Evolutionary conservation across 257 asterid genomes (phyloP), one percentile per base, ranked within the genome.

Genomic region (Fraxinus pennsylvanica): DNA sequence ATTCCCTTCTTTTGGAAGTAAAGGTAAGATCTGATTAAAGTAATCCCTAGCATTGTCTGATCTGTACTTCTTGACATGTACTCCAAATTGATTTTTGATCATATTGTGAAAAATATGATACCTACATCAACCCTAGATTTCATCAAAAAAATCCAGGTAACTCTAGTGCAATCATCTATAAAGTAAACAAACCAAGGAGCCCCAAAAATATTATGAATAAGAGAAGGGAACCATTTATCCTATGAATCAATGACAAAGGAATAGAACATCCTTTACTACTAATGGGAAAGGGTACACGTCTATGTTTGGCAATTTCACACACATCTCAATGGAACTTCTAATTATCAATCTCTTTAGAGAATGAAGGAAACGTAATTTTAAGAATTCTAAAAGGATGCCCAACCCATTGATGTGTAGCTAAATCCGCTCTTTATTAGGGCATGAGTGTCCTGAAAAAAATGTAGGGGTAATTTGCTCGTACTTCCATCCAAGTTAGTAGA

Each of bases 251-350:
- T 15, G 4, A n/a, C 2, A 68, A 39, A 66, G 43, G 74, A 21
- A 13, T 5, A 2, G 12, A 38, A 22, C 17, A 17, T 29, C 41
- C 68, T 10, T 41, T 67, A 67, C 25, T 36, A 17, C 65, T 67
- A 1, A 41, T 12, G 5, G 74, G 41, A 39, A 76, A 76, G 10
- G 36, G n/a, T 5, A 33, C 59, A n/a, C 38, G 25, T 14, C 21
- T 33, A 41, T 76, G 41, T 36, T 76, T 76, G 0, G 36, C 63
- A 22, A 61, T 12, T 59, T 76, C 74, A 76, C 65, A 76, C 9
- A 63, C 41, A 17, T 76, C 29, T 65, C 80, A 76, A 66, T 63
- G 73, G n/a, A 61, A 76, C 17, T 5, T 10, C 7, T 66, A 14
- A 25, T 38, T 17, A 30, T 30, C 7, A 1, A 43, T 5, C n/a